These are phyloP conservation scores for Eutypella sp. DNA, from an alignment of 2,329 filamentous ascomycete species.

Conservation along the genomic window DNA sequence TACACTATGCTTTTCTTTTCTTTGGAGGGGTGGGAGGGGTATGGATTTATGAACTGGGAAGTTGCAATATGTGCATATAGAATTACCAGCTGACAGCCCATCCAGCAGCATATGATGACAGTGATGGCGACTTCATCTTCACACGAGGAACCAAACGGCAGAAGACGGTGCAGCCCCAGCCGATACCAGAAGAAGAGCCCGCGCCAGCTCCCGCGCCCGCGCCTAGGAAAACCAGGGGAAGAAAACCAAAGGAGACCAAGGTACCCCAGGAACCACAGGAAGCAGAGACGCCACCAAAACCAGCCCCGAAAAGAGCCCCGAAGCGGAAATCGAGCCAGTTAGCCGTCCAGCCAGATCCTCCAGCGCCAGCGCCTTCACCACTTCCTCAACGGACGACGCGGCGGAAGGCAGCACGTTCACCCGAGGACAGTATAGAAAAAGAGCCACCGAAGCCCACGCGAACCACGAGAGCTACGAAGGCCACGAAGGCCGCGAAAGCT, in stretches of 20 bases:
- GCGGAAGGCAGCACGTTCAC: slow-evolving; percentile 41
- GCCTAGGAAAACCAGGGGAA: slow-evolving; percentile 32
- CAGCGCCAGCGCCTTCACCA: slow-evolving; percentile 16
- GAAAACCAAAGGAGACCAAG: slow-evolving; percentile 34
- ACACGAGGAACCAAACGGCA: slow-evolving; percentile 61
- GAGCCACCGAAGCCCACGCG: too few species aligned
- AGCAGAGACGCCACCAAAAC: slow-evolving; percentile 22
- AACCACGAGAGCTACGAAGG: too few species aligned
- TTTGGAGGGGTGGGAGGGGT: neutral
- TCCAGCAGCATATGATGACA: slow-evolving; percentile 57
- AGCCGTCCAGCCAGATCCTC: slow-evolving; percentile 17
- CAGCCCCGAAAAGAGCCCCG: slow-evolving; percentile 37
- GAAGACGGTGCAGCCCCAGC: slow-evolving; percentile 50
- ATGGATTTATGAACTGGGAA: too few species aligned
- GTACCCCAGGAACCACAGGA: slow-evolving; percentile 17
- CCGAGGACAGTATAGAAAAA: slow-evolving; percentile 30
- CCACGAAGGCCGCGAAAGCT: too few species aligned
- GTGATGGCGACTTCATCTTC: slow-evolving; percentile 74
- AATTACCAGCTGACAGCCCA: neutral
- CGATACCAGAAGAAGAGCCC: slow-evolving; percentile 36
- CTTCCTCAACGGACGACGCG: slow-evolving; percentile 37
- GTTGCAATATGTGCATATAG: neutral
- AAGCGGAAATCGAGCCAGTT: slow-evolving; percentile 29
- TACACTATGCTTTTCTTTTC: neutral
- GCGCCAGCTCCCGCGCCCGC: slow-evolving; percentile 28